A percentile compares a stretch with the other conserved stretches of the same genome.
These are phyloP conservation scores for Pythium volutum DNA, from an alignment of 352 stramenopile species.

Conservation along the genomic window DNA sequence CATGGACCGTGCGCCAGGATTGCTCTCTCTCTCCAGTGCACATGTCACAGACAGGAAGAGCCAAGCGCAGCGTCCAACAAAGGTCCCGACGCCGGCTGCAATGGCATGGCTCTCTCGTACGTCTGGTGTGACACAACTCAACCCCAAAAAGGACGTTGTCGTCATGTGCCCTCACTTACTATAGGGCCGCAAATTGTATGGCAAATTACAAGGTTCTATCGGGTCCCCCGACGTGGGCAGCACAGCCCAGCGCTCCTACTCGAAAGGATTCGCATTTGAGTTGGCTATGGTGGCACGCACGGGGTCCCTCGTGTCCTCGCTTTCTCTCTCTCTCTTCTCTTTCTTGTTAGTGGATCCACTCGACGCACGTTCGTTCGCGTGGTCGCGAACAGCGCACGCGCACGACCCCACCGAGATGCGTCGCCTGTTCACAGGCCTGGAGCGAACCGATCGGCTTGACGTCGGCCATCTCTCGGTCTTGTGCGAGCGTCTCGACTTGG, in stretches of 20 bases:
- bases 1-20: no score
- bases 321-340: neutral
- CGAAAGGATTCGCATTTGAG: neutral
- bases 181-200: no score
- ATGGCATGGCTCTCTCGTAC: no score
- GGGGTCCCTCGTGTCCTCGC: neutral
- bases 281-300: constrained; percentile 1
- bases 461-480: neutral
- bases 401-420: constrained; percentile 5
- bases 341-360: neutral
- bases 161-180: no score
- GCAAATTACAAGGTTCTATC: neutral
- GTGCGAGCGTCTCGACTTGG: constrained; percentile 13
- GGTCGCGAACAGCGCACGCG: constrained; percentile 20
- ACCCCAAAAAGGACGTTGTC: no score
- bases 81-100: no score
- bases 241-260: neutral
- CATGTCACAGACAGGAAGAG: no score
- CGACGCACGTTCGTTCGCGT: constrained; percentile 18
- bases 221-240: neutral
- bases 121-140: no score
- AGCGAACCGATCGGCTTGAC: neutral
- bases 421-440: neutral
- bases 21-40: no score
- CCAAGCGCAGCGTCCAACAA: no score